Percentiles rank a stretch among this genome's conserved stretches.
phyloP scores from a whole-genome alignment of 495 filamentous ascomycete species.

The Jackrogersella minutella region DNA sequence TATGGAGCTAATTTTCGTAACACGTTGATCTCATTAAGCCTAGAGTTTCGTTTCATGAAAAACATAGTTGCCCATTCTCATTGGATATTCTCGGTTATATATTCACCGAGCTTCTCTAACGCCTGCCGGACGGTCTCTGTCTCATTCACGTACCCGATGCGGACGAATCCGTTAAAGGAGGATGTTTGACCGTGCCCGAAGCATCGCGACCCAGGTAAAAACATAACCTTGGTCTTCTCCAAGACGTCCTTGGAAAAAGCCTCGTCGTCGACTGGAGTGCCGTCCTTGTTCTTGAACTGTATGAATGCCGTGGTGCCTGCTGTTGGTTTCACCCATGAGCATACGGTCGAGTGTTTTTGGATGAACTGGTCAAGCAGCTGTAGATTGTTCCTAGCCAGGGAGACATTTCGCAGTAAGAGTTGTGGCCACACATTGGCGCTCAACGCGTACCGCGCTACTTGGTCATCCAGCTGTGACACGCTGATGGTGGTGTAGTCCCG shows the following conservation, averaged over 20 bases:
- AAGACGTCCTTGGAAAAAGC: conserved; percentile 74
- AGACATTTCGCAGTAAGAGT: conserved; percentile 73
- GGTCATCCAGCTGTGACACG: conserved; percentile 83
- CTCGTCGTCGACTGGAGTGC: conserved; percentile 74
- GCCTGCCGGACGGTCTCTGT: conserved; percentile 74
- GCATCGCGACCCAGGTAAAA: conserved; percentile 77
- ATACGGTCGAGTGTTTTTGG: conserved; percentile 66
- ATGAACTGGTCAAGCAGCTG: conserved; percentile 74
- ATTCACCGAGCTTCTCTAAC: conserved; percentile 66
- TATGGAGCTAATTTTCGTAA: background rate
- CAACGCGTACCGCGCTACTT: conserved; percentile 78
- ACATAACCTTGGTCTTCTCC: conserved; percentile 77
- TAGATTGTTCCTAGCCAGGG: conserved; percentile 75
- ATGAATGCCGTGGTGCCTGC: conserved; percentile 87
- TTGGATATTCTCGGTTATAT: conserved; percentile 56
- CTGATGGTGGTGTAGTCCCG: conserved; percentile 89
- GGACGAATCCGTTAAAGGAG: conserved; percentile 80
- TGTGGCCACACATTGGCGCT: conserved; percentile 67
- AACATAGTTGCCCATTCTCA: background rate
- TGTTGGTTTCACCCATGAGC: conserved; percentile 73
- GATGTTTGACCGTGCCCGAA: conserved; percentile 66
- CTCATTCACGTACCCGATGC: conserved; percentile 80
- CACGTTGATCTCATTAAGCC: too few species aligned
- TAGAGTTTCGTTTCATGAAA: background rate
- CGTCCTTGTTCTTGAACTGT: conserved; percentile 67